Conservation (phyloP, 2,329 filamentous ascomycete genomes). For the Monosporascus sp. region DNA sequence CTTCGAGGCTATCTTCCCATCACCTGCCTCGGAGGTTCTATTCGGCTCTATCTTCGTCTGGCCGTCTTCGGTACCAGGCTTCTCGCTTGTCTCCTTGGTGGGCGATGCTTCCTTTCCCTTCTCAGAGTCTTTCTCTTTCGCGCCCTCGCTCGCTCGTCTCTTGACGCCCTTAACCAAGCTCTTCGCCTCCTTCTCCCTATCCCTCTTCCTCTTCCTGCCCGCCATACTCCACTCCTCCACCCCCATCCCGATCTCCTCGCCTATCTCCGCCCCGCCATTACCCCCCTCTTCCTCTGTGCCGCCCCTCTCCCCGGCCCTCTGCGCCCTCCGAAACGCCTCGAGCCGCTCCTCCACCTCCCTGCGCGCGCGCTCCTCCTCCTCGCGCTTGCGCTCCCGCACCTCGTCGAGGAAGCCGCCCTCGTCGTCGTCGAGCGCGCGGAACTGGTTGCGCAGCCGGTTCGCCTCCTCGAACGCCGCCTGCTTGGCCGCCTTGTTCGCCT, state of each 20-base stretch:
- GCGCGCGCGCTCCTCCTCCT: conserved; percentile 49
- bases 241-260: conserved; percentile 15
- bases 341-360: conserved; percentile 54
- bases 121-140: conserved; percentile 31
- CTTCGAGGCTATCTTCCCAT: background rate
- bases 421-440: conserved; percentile 70
- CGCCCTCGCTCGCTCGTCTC: conserved; percentile 32
- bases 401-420: conserved; percentile 71
- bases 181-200: conserved; percentile 29
- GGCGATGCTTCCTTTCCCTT: conserved; percentile 16
- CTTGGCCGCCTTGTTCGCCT: conserved; percentile 82
- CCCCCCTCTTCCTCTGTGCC: conserved; percentile 3
- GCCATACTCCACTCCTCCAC: conserved; percentile 30
- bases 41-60: conserved; percentile 1
- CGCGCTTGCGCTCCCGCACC: conserved; percentile 42
- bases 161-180: conserved; percentile 24
- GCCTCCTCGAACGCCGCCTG: conserved; percentile 78
- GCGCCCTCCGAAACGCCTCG: conserved; percentile 48
- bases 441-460: conserved; percentile 68
- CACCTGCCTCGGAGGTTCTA: background rate
- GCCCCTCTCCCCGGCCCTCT: conserved; percentile 25
- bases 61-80: background rate
- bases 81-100: too few species aligned
- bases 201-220: conserved; percentile 33
- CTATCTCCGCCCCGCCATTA: conserved; percentile 14